A percentile compares a stretch with the other conserved stretches of the same genome.
Conservation (phyloP, 371 early-diverging fungal genomes). For the Chytridium lagenaria region DNA sequence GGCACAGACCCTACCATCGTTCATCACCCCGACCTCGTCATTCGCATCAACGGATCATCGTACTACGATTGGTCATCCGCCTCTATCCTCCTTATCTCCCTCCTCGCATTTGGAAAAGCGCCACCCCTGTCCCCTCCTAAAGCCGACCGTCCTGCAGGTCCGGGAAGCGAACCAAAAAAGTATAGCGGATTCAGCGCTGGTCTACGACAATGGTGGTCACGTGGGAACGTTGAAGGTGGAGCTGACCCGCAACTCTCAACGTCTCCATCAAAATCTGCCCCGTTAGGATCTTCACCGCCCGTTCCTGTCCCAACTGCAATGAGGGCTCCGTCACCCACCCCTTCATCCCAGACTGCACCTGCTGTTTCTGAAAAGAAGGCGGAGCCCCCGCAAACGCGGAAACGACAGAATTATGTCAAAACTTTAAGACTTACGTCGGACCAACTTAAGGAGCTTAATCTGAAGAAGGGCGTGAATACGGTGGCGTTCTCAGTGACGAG, state of each 20-base stretch:
- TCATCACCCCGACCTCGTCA: conserved; percentile 68
- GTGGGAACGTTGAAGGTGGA: neutral
- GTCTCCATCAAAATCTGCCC: neutral
- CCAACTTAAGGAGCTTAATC: conserved; percentile 81
- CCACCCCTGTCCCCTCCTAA: neutral
- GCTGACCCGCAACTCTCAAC: neutral
- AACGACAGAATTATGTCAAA: conserved; percentile 70
- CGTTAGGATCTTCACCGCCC: neutral
- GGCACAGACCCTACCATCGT: conserved; percentile 67
- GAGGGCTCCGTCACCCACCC: too few relatives aligned
- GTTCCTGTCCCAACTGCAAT: too few relatives aligned
- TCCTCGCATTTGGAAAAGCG: conserved; percentile 48
- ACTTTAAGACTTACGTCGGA: conserved; percentile 90
- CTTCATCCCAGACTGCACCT: neutral
- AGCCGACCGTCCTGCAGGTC: neutral
- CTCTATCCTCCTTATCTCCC: conserved; percentile 52
- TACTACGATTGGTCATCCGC: conserved; percentile 53
- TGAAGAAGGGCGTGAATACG: conserved; percentile 90
- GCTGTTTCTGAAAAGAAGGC: neutral
- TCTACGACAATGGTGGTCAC: conserved; percentile 17
- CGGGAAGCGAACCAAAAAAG: conserved; percentile 7
- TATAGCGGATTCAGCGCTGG: conserved; percentile 24
- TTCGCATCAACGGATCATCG: conserved; percentile 60
- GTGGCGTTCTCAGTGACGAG: conserved; percentile 87
- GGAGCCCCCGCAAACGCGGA: conserved; percentile 19